Percentiles rank a stretch among this genome's conserved stretches.
Conservation (phyloP, 306 rosid species). For the Pterocarpus macrocarpus region DNA sequence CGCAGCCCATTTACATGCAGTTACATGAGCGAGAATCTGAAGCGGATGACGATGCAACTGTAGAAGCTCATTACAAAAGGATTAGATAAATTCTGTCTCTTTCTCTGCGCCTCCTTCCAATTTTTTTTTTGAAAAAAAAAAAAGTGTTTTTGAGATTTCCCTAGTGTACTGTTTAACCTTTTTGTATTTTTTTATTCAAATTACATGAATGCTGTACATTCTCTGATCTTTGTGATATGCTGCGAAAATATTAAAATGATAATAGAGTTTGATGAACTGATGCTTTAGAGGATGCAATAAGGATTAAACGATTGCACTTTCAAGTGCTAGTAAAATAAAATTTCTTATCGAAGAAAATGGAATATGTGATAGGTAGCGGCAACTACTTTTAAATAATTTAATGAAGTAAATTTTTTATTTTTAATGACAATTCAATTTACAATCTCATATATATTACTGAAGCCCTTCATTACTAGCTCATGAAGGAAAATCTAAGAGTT, state of each 20-base stretch:
- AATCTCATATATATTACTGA: no score
- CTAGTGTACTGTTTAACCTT: neutral
- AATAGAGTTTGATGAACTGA: neutral
- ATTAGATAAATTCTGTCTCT: constrained; percentile 50
- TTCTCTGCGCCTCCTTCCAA: neutral
- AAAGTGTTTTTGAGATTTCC: neutral
- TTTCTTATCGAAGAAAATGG: no score
- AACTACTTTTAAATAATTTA: no score
- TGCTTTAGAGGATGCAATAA: neutral
- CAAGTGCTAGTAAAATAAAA: neutral
- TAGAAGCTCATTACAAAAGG: constrained; percentile 61
- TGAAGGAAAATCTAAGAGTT: neutral
- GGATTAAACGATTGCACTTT: constrained; percentile 13
- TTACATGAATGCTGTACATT: constrained; percentile 23
- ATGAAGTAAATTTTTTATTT: no score
- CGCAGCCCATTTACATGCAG: constrained; percentile 58
- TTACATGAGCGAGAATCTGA: constrained; percentile 52
- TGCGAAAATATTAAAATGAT: constrained; percentile 8
- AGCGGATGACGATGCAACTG: constrained; percentile 64
- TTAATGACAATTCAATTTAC: no score
- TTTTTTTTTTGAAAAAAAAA: neutral
- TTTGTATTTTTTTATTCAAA: neutral
- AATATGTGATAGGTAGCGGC: no score
- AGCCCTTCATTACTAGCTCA: no score
- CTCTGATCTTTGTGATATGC: neutral